Conservation (phyloP, 2,329 filamentous ascomycete species). For the Corniculantispora saksenae region DNA sequence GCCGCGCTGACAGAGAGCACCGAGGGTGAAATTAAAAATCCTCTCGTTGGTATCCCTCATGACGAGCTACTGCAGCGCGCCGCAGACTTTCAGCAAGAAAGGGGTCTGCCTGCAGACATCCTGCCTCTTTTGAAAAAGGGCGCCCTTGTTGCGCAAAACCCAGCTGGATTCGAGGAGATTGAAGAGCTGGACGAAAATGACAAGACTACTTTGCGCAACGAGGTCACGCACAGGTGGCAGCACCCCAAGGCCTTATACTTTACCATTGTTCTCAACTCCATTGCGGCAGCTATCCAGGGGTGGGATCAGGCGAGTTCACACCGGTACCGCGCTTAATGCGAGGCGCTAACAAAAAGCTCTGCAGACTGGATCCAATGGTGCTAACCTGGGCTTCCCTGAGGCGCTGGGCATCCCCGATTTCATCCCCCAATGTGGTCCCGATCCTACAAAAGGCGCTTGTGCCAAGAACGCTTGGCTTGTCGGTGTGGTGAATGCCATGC, state of each 20-base stretch:
- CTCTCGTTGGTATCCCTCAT: slow-evolving; percentile 51
- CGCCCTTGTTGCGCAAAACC: slow-evolving; percentile 37
- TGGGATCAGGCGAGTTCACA: slow-evolving; percentile 40
- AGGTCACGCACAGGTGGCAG: slow-evolving; percentile 51
- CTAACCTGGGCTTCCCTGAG: slow-evolving; percentile 47
- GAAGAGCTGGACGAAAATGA: slow-evolving; percentile 46
- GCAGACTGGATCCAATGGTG: slow-evolving; percentile 49
- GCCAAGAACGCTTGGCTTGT: slow-evolving; percentile 59
- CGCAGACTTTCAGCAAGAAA: slow-evolving; percentile 52
- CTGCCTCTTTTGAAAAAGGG: slow-evolving; percentile 38
- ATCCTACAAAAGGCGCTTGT: slow-evolving; percentile 38
- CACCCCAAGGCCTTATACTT: slow-evolving; percentile 52
- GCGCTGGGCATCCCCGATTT: slow-evolving; percentile 45
- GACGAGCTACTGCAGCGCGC: slow-evolving; percentile 56
- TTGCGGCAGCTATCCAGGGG: slow-evolving; percentile 55
- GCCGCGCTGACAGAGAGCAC: slow-evolving; percentile 25
- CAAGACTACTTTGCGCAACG: slow-evolving; percentile 40
- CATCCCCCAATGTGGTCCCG: slow-evolving; percentile 31
- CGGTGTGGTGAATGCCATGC: slow-evolving; percentile 57
- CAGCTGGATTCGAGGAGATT: slow-evolving; percentile 49
- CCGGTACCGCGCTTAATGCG: neutral
- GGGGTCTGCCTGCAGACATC: slow-evolving; percentile 47
- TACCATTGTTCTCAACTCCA: slow-evolving; percentile 51
- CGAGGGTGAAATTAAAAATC: slow-evolving; percentile 44
- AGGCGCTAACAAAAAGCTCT: neutral